These are phyloP conservation scores for Diaporthe sp. DNA, from an alignment of 2,329 filamentous ascomycete genomes.

Conservation along the genomic window DNA sequence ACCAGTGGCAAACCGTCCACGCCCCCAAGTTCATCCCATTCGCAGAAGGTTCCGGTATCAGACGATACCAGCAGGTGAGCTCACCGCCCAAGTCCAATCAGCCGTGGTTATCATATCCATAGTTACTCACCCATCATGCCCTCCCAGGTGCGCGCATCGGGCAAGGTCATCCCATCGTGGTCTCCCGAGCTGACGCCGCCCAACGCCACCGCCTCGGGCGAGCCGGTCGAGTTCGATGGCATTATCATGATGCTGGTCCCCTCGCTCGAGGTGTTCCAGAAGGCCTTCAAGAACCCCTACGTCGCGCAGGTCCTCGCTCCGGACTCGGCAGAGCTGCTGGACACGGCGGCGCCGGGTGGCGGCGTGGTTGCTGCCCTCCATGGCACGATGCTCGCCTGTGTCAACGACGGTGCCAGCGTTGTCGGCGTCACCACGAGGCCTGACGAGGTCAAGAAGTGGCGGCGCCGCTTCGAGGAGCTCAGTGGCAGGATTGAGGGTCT, in stretches of 20 bases:
- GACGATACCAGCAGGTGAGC: constrained; percentile 28
- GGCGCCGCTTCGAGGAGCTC: constrained; percentile 14
- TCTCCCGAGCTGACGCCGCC: constrained; percentile 3
- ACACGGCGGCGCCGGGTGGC: neutral
- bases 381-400: constrained; percentile 10
- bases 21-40: constrained; percentile 23
- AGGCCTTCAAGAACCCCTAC: constrained; percentile 16
- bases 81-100: neutral
- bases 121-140: neutral
- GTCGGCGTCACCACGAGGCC: constrained; percentile 2
- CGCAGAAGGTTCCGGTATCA: constrained; percentile 3
- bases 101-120: neutral
- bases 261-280: constrained; percentile 9
- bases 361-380: constrained; percentile 4
- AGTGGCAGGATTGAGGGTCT: constrained; percentile 1
- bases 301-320: constrained; percentile 3
- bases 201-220: neutral
- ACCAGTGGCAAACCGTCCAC: constrained; percentile 2
- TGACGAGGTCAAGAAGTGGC: constrained; percentile 28
- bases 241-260: constrained; percentile 11
- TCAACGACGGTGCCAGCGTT: constrained; percentile 20
- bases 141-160: constrained; percentile 6
- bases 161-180: constrained; percentile 6
- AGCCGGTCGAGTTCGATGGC: constrained; percentile 25
- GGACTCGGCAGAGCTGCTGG: constrained; percentile 9